These are phyloP conservation scores for Pseudozyma flocculosa DNA, from an alignment of 1,284 basidiomycete species.

Conservation along the genomic window DNA sequence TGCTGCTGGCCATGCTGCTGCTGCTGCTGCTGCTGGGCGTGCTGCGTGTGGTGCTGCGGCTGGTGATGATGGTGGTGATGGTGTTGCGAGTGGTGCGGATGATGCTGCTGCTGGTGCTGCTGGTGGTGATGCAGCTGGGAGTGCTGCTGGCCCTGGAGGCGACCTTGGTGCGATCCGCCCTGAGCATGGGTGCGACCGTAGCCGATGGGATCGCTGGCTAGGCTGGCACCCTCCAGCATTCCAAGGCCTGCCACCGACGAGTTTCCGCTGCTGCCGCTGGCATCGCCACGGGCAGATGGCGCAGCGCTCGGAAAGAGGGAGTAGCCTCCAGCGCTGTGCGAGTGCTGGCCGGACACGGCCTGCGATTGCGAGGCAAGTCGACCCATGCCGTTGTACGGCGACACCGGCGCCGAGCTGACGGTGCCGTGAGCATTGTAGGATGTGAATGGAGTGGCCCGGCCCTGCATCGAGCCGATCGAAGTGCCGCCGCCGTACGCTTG, in stretches of 20 bases:
- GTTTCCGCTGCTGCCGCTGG: slow-evolving; percentile 6
- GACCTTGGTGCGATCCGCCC: not conserved
- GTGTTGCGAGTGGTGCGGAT: slow-evolving; percentile 8
- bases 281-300: not conserved
- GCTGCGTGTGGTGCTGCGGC: not conserved
- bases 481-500: slow-evolving; percentile 22
- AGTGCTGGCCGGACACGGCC: slow-evolving; percentile 3
- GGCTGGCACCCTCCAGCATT: slow-evolving; percentile 13
- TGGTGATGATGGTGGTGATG: slow-evolving; percentile 16
- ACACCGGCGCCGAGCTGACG: slow-evolving; percentile 27
- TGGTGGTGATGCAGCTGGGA: too few species aligned
- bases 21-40: slow-evolving; percentile 4
- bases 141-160: slow-evolving; percentile 7
- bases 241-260: slow-evolving; percentile 24
- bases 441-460: too few species aligned
- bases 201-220: not conserved
- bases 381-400: slow-evolving; percentile 32
- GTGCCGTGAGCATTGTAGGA: slow-evolving; percentile 18
- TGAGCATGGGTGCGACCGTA: not conserved
- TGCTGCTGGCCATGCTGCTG: slow-evolving; percentile 3
- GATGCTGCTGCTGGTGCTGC: slow-evolving; percentile 13
- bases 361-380: not conserved
- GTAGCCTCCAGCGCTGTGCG: slow-evolving; percentile 18
- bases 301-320: slow-evolving; percentile 19
- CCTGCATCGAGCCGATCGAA: slow-evolving; percentile 11